Evolutionary conservation across 345 rosid genomes (phyloP).

Genomic region (Arabidopsis arenosa): DNA sequence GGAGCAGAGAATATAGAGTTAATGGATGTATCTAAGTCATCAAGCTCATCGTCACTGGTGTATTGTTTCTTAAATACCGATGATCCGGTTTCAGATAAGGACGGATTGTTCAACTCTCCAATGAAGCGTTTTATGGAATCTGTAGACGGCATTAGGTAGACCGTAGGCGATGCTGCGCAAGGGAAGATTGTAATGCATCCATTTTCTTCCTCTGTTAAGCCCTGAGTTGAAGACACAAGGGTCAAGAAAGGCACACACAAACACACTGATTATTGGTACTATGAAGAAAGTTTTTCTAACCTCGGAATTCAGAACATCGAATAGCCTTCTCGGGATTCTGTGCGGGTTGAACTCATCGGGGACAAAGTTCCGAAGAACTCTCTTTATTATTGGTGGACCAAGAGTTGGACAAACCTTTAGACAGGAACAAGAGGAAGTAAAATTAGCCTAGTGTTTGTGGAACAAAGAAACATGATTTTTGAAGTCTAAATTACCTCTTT

Average conservation of each 20-base stretch:
- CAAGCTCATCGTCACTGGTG: conserved; percentile 89
- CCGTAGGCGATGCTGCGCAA: conserved; percentile 56
- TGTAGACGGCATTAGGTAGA: conserved; percentile 68
- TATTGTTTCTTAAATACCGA: conserved; percentile 68
- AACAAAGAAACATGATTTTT: not conserved
- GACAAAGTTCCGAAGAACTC: conserved; percentile 74
- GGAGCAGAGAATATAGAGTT: conserved; percentile 57
- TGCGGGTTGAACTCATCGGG: conserved; percentile 90
- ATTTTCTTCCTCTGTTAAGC: conserved; percentile 49
- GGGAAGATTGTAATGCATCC: conserved; percentile 62
- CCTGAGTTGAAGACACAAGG: conserved; percentile 48
- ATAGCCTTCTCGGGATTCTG: conserved; percentile 67
- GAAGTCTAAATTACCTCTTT: conserved; percentile 63
- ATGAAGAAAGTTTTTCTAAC: conserved; percentile 48
- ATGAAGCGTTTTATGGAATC: conserved; percentile 56
- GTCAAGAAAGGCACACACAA: conserved; percentile 8
- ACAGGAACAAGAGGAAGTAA: conserved; percentile 25
- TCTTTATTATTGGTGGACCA: conserved; percentile 61
- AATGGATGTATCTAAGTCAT: conserved; percentile 76
- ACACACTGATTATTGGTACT: not conserved
- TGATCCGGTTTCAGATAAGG: conserved; percentile 59
- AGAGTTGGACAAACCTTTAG: conserved; percentile 81
- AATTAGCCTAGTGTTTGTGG: conserved; percentile 17
- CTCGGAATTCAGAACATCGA: conserved; percentile 72
- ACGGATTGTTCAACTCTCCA: conserved; percentile 60